These are phyloP conservation scores for Escovopsis sp. DNA, from an alignment of 2,329 filamentous ascomycete species.

Conservation along the genomic window DNA sequence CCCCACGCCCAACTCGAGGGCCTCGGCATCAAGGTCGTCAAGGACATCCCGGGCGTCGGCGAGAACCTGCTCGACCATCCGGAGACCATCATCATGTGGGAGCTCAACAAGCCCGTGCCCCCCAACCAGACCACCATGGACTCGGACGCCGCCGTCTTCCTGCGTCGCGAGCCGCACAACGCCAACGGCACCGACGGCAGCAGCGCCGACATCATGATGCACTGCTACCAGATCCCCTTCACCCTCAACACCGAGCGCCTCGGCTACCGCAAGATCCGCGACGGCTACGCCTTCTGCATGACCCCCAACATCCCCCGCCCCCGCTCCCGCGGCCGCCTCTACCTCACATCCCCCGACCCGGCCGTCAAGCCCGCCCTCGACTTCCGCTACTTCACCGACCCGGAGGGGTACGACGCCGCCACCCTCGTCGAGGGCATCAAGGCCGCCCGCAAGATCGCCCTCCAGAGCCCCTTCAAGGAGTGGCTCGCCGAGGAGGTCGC, in stretches of 20 bases:
- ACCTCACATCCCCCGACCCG: slow-evolving; percentile 62
- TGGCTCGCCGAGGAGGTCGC: slow-evolving; percentile 77
- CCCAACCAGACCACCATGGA: slow-evolving; percentile 79
- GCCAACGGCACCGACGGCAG: slow-evolving; percentile 54
- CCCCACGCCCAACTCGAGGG: slow-evolving; percentile 36
- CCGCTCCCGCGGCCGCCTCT: slow-evolving; percentile 61
- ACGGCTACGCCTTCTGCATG: slow-evolving; percentile 83
- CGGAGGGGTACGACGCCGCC: slow-evolving; percentile 71
- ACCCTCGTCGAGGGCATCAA: slow-evolving; percentile 66
- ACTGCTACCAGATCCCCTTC: slow-evolving; percentile 93
- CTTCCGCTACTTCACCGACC: slow-evolving; percentile 81
- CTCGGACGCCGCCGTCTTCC: slow-evolving; percentile 77
- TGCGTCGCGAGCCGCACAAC: slow-evolving; percentile 60
- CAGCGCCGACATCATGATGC: slow-evolving; percentile 84
- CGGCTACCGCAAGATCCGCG: slow-evolving; percentile 47
- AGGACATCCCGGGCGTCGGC: slow-evolving; percentile 44
- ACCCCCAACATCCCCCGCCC: slow-evolving; percentile 81
- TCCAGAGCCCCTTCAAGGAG: slow-evolving; percentile 62
- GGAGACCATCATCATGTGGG: slow-evolving; percentile 51
- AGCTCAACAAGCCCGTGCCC: slow-evolving; percentile 63
- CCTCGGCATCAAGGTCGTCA: slow-evolving; percentile 40
- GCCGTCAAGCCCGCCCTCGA: slow-evolving; percentile 68
- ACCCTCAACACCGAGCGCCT: slow-evolving; percentile 71
- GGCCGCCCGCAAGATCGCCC: slow-evolving; percentile 61
- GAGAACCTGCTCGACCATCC: slow-evolving; percentile 48